A percentile compares a stretch with the other conserved stretches of the same genome.
Conservation (phyloP, 1,284 basidiomycete species). For the Apiotrichum brassicae region DNA sequence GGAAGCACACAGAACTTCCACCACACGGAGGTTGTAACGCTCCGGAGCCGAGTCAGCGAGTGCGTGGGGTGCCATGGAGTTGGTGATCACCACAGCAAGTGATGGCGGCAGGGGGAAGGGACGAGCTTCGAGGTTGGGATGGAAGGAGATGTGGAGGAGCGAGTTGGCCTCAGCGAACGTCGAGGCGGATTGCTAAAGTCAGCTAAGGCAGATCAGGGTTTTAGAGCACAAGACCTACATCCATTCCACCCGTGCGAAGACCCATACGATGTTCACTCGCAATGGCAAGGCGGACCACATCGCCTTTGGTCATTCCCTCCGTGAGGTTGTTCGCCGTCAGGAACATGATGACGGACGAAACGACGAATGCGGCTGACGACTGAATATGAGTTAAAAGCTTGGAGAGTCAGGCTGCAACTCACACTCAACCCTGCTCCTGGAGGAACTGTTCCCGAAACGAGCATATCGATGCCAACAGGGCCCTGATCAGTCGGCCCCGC, state of each 20-base stretch:
- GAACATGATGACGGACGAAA: conserved; percentile 70
- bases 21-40: conserved; percentile 78
- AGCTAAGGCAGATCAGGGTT: not conserved
- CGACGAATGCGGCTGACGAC: conserved; percentile 67
- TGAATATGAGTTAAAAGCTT: conserved; percentile 6
- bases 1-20: conserved; percentile 74
- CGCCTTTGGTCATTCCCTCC: conserved; percentile 57
- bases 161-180: conserved; percentile 63
- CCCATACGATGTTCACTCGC: conserved; percentile 77
- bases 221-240: conserved; percentile 49
- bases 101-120: conserved; percentile 45
- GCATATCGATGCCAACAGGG: conserved; percentile 60
- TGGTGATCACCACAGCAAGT: conserved; percentile 67
- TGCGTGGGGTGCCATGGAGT: conserved; percentile 76
- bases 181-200: conserved; percentile 69
- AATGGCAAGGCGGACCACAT: conserved; percentile 66
- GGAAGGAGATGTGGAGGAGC: conserved; percentile 73
- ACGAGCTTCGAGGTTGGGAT: conserved; percentile 63
- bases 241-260: conserved; percentile 48
- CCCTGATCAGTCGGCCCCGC: conserved; percentile 52
- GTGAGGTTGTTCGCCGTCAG: conserved; percentile 67
- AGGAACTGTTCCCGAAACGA: conserved; percentile 71
- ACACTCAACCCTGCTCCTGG: conserved; percentile 73
- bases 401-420: conserved; percentile 46
- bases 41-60: conserved; percentile 69